phyloP scores from a whole-genome alignment of 2,329 filamentous ascomycete genomes.

The Pestalotiopsis sp. region DNA sequence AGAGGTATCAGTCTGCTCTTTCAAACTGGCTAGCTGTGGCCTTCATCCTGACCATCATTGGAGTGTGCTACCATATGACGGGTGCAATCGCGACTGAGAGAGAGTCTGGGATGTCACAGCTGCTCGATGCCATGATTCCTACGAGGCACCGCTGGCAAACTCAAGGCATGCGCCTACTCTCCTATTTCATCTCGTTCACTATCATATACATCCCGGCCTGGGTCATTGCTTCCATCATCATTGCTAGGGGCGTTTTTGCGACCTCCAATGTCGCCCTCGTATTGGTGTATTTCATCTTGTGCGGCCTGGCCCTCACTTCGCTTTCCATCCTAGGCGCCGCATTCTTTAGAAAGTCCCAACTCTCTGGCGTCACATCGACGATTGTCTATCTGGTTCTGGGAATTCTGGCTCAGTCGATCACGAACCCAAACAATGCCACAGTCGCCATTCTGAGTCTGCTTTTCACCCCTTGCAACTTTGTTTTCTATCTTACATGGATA shows the following conservation, averaged over 20 bases:
- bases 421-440: conserved; percentile 60
- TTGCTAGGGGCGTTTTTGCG: conserved; percentile 65
- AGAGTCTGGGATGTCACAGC: conserved; percentile 82
- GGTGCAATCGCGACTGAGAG: conserved; percentile 85
- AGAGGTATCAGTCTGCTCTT: conserved; percentile 71
- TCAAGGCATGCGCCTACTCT: conserved; percentile 74
- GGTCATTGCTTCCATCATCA: conserved; percentile 72
- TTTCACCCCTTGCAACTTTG: conserved; percentile 87
- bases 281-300: conserved; percentile 72
- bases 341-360: conserved; percentile 84
- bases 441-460: conserved; percentile 73
- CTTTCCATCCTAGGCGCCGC: conserved; percentile 80
- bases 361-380: conserved; percentile 80
- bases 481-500: conserved; percentile 76
- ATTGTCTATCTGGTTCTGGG: conserved; percentile 75
- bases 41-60: conserved; percentile 78
- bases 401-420: conserved; percentile 78
- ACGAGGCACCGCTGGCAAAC: conserved; percentile 74
- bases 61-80: conserved; percentile 83
- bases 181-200: conserved; percentile 80
- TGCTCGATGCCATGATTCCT: conserved; percentile 91
- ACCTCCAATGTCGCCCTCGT: conserved; percentile 66
- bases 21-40: conserved; percentile 77
- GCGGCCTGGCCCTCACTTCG: conserved; percentile 76
- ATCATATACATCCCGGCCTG: conserved; percentile 80